Conservation (phyloP, 345 rosid genomes). For the Psidium guajava region DNA sequence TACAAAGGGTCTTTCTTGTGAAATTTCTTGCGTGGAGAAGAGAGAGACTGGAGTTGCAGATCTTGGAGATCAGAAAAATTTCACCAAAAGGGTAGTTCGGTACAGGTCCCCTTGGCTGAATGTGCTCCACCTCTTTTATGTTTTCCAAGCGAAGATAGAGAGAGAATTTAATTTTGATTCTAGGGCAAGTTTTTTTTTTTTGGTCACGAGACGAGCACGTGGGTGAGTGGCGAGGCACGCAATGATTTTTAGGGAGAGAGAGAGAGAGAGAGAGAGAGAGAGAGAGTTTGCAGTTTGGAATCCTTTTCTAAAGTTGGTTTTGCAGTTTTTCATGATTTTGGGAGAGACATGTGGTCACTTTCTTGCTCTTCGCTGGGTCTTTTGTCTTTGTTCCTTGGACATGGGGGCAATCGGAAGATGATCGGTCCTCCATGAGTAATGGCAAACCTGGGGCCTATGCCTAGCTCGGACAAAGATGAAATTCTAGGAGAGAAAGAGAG, state of each 20-base stretch:
- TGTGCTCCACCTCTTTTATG: background rate
- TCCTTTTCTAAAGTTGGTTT: background rate
- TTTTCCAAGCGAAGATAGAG: background rate
- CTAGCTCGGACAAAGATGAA: background rate
- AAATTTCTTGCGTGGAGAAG: background rate
- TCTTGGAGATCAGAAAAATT: background rate
- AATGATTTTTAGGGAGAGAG: background rate
- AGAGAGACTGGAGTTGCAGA: background rate
- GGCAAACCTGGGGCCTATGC: background rate
- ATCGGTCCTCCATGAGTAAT: background rate
- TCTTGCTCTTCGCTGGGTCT: background rate
- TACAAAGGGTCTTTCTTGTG: background rate
- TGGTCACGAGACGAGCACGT: background rate
- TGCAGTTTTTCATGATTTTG: background rate
- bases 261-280: background rate
- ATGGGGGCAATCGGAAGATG: background rate
- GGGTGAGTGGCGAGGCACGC: background rate
- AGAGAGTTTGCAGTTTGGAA: background rate
- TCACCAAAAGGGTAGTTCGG: background rate
- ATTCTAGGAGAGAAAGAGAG: background rate
- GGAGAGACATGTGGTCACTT: background rate
- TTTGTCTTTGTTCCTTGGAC: background rate
- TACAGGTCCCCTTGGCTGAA: background rate
- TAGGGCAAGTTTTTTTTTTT: background rate
- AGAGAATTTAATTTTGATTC: background rate